Base-by-base conservation (phyloP, 306 rosid genomes). In the Fragaria ananassa region DNA sequence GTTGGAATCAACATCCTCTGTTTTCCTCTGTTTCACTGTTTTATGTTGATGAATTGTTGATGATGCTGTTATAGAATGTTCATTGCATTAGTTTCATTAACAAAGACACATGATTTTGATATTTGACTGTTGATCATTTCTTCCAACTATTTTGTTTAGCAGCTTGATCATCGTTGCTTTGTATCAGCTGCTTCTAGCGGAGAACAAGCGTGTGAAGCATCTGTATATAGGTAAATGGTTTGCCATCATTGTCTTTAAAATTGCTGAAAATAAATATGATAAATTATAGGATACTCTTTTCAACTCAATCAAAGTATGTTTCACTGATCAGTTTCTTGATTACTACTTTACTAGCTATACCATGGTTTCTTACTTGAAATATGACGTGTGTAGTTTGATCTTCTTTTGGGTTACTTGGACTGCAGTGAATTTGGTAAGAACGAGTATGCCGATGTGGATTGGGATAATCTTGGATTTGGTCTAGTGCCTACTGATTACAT, bases 401-500 rank as follows among this genome's bases (percentile, higher is more conserved):
- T 72, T 21, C 34, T 72, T 72, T 50, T 37, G 76, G 23, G 44
- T 73, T 60, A 29, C 65, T 44, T 74, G 70, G 34, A 46, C 57
- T 57, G 77, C 45, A 25, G 50, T 44, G 21, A 60, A 72, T 37
- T 47, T 78, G 87, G 91, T 4, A 92, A 82, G 0, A 89, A 79
- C 1, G 97, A 82, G 73, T 72, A 81, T 56, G 89, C 86, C 5
- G 88, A 89, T 37, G 79, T 88, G 82, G 92, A 90, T 17, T 95
- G 96, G 97, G 93, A 92, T 74, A 88, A 56, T 25, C 90, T 95
- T 68, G 97, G 97, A 6, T 92, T 92, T 85, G 93, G 91, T 51
- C 50, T 92, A 3, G 67, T 68, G 83, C 91, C 89, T 42, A 90
- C 96, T 11, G 97, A 90, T 87, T 89, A 80, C 81, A 90, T 92